phyloP scores from a whole-genome alignment of 2,329 filamentous ascomycete genomes.

The Elsinoe ampelina region DNA sequence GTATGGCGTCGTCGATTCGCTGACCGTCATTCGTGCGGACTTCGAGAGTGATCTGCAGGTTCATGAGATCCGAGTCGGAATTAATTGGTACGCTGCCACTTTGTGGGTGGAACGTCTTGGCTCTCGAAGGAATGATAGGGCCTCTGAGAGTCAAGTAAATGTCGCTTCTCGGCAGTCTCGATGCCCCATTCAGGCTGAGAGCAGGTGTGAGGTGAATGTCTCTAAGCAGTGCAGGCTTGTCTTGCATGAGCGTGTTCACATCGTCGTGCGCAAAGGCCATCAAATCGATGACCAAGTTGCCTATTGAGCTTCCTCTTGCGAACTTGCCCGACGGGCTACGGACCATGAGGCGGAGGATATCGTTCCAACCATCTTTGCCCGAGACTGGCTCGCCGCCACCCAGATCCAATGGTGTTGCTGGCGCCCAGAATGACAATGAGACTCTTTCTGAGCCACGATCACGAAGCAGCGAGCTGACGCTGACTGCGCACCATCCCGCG shows the following conservation, averaged over 20 bases:
- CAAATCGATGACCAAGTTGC: slow-evolving; percentile 60
- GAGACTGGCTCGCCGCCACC: not conserved
- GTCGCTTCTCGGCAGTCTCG: slow-evolving; percentile 79
- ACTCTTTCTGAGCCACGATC: slow-evolving; percentile 21
- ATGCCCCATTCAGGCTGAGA: slow-evolving; percentile 88
- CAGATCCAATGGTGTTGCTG: slow-evolving; percentile 13
- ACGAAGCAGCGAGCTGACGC: slow-evolving; percentile 65
- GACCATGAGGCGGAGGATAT: slow-evolving; percentile 62
- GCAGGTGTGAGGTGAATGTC: slow-evolving; percentile 72
- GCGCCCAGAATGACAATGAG: slow-evolving; percentile 15
- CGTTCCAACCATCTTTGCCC: slow-evolving; percentile 59
- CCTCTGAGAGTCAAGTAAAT: slow-evolving; percentile 85
- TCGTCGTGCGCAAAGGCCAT: slow-evolving; percentile 70
- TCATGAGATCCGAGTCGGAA: slow-evolving; percentile 55
- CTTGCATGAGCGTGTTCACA: slow-evolving; percentile 69
- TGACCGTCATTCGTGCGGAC: slow-evolving; percentile 71
- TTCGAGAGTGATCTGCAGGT: slow-evolving; percentile 81
- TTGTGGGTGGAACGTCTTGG: slow-evolving; percentile 58
- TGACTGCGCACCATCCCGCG: slow-evolving; percentile 68
- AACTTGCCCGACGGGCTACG: slow-evolving; percentile 65
- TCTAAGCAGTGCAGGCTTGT: slow-evolving; percentile 79
- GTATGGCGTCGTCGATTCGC: slow-evolving; percentile 80
- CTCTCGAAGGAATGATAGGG: slow-evolving; percentile 62
- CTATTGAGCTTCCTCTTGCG: slow-evolving; percentile 20
- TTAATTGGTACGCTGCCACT: slow-evolving; percentile 70